Base-by-base conservation (phyloP, 1,284 basidiomycete species). In the Puccinia novopanici region DNA sequence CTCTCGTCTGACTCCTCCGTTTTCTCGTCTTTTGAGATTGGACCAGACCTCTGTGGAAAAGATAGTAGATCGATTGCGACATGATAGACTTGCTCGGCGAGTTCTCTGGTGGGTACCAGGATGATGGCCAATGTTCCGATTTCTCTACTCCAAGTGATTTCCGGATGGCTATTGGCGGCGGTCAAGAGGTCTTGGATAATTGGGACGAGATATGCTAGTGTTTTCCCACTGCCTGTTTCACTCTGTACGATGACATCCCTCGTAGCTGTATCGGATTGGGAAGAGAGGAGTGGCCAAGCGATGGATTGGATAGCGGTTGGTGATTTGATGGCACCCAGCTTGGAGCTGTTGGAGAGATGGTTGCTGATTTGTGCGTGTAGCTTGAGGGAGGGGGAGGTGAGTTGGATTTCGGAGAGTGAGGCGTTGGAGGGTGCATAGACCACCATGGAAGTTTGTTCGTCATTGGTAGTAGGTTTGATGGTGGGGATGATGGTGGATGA, bases 201-300 rank as follows among this genome's bases (percentile, higher is more conserved):
- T 24, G 97, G 97, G 4, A 99, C 90, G 22, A 99, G 90, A 87
- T 93, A 99, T 3, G 96, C 90, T 30, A 99, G 88, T 0, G 96
- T 99, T 87, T 99, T 99, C 83, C 97, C 97, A 0, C 95, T 98
- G 81, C 97, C 97, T 0, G 97, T 99, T 86, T 99, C 96, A 5
- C 94, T 93, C 85, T 98, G 95, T 76, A 99, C 92, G 85, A 99
- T 95, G 19, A 94, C 90, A 86, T 99, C 97, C 79, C 92, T 89
- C n/a, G 52, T 50, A 17, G 50, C 50, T 24, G 37, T 27, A 61
- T 63, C 37, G 6, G 54, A 54, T 5, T 70, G 52, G 30, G 34
- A 17, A n/a, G 27, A 70, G 17, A 79, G 54, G 4, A 79, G 45
- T 30, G 77, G 77, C 77, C 77, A 79, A 52, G 68, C 65, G 19